Evolutionary conservation across 2,329 filamentous ascomycete genomes (phyloP), one percentile per base, ranked within the genome.

Genomic region (Fusarium torulosum): DNA sequence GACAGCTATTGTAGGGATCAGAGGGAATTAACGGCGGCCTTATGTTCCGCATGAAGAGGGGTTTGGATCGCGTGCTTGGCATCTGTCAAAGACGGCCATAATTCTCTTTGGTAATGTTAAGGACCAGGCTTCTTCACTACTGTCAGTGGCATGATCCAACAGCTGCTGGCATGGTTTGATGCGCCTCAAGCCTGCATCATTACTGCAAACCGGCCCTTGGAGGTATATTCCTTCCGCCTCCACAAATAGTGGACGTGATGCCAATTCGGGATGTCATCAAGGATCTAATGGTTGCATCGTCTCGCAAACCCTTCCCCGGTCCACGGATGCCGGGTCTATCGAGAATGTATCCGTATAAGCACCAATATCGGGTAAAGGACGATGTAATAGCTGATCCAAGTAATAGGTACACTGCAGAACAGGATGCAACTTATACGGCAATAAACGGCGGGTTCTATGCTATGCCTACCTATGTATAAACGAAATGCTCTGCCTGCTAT

Each of bases 71-170:
- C 29, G 25, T 8, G 13, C 35, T 42, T 46, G 59, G 38, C 52
- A 37, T 37, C 52, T 52, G 59, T 52, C 41, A 59, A 52, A 59
- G 29, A 41, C 31, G 20, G n/a, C 40, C n/a, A 29, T 52, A 33
- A 45, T 41, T 51, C 19, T 38, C 46, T 31, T 46, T 52, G 29
- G 23, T 46, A 37, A 46, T 33, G 33, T 23, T 46, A 63, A 52
- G 42, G 35, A 33, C 59, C 27, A 14, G 53, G 59, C 33, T 21
- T 6, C 20, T 19, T 57, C 43, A 38, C 38, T 19, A 53, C 33
- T 50, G 52, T 38, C 42, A 17, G 51, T 69, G 65, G 62, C 46
- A 67, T 68, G 65, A 68, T 66, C 20, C 43, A 44, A 45, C 37
- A 11, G 19, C 40, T 31, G 38, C 29, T 46, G 33, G 31, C 35